Base-by-base conservation (phyloP, 306 rosid species). In the Argentina anserina region DNA sequence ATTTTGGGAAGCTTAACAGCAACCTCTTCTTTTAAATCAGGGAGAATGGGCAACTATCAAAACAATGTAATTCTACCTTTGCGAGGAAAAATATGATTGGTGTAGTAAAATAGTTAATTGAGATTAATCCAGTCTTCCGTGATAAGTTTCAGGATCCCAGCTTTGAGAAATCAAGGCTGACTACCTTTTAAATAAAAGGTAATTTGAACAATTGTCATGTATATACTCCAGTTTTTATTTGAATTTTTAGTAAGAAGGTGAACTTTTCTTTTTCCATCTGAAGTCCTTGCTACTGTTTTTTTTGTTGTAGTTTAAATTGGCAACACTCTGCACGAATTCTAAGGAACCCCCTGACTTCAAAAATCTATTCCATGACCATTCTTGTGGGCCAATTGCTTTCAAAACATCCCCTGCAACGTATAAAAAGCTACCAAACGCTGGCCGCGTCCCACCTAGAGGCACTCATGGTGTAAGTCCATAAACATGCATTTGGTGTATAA, bases 301-400 rank as follows among this genome's bases (percentile, higher is more conserved):
- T 7, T 71, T 58, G 41, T 26, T 41, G 29, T 87, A 91, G 97
- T 86, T 79, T 91, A 81, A 87, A 88, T 79, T 91, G 97, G 97
- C 97, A 91, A 83, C 97, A 91, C 62, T 92, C 85, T 91, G 97
- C 81, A 85, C 82, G 76, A 88, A 81, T 52, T 92, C 90, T 4
- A 85, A 87, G 79, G 84, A 90, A 56, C 86, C 81, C 85, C 92
- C 97, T 43, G 95, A 91, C 78, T 85, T 88, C 68, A 87, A 85
- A 85, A 91, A 95, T 25, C 88, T 91, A 65, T 91, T 91, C 78
- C 89, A 82, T 75, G 95, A 88, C 77, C 97, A 88, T 79, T 80
- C 86, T 7, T 91, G 95, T 82, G 92, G 88, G 65, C 92, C 52
- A 15, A 85, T 71, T 89, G 87, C 69, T 92, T 92, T 29, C 84